phyloP scores from a whole-genome alignment of 2,329 filamentous ascomycete species.

The Diplodia mutila region DNA sequence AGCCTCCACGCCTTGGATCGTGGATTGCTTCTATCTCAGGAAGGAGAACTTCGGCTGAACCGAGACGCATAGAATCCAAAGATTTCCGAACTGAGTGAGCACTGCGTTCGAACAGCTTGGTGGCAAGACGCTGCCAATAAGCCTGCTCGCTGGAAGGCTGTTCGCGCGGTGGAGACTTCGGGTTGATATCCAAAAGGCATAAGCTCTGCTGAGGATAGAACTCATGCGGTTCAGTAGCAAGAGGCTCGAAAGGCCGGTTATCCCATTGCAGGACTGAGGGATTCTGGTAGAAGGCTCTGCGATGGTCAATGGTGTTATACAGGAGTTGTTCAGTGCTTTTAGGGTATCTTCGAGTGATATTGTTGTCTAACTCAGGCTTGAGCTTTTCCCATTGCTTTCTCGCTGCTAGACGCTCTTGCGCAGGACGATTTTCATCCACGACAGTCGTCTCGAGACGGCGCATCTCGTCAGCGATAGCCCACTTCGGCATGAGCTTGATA shows the following conservation, averaged over 20 bases:
- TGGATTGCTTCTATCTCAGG: constrained; percentile 33
- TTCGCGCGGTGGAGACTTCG: constrained; percentile 45
- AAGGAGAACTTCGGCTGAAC: constrained; percentile 11
- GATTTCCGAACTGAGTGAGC: background rate
- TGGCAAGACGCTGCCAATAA: constrained; percentile 11
- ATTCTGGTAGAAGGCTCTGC: constrained; percentile 54
- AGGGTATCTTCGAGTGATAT: too few species aligned
- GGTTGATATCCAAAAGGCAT: constrained; percentile 69
- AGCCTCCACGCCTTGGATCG: constrained; percentile 39
- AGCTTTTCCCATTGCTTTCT: constrained; percentile 12
- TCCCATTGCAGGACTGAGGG: constrained; percentile 68
- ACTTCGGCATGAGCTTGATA: background rate
- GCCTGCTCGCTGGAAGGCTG: constrained; percentile 17
- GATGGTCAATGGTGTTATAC: constrained; percentile 48
- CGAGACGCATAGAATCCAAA: background rate
- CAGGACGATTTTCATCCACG: constrained; percentile 1
- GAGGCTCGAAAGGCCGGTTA: constrained; percentile 69
- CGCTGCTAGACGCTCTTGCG: constrained; percentile 7
- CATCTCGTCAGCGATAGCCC: background rate
- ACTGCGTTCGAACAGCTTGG: background rate
- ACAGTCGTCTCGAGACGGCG: background rate
- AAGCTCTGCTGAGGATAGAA: constrained; percentile 66
- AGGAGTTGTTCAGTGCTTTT: background rate
- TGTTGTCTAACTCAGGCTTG: background rate
- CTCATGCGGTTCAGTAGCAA: constrained; percentile 62